Percentiles rank a stretch among this genome's conserved stretches.
These are phyloP conservation scores for Neurospora hispaniola DNA, from an alignment of 495 filamentous ascomycete species.

Conservation along the genomic window DNA sequence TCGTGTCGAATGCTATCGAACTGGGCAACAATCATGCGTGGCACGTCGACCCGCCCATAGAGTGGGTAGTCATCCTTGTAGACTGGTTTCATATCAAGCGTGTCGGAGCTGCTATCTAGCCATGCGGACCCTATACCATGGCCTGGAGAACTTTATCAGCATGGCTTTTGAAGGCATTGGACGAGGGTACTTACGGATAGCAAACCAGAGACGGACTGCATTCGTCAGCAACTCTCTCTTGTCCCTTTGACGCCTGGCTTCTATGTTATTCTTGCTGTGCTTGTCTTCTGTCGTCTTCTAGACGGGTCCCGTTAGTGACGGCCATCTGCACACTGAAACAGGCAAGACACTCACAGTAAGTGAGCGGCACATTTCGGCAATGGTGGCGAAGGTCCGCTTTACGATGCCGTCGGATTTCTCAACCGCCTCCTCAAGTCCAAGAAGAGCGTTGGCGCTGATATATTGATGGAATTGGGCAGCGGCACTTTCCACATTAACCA, in stretches of 20 bases:
- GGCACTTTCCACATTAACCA: slow-evolving; percentile 24
- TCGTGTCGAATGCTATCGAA: slow-evolving; percentile 34
- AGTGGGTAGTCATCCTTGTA: slow-evolving; percentile 12
- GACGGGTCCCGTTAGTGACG: background rate
- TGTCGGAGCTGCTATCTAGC: slow-evolving; percentile 21
- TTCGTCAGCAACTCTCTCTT: slow-evolving; percentile 19
- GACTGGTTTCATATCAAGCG: slow-evolving; percentile 20
- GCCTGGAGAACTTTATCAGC: slow-evolving; percentile 8
- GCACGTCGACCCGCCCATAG: slow-evolving; percentile 18
- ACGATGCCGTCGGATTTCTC: slow-evolving; percentile 8
- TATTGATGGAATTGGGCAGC: slow-evolving; percentile 23
- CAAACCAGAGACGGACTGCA: slow-evolving; percentile 31
- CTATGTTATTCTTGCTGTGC: background rate
- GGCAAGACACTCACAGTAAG: slow-evolving; percentile 8
- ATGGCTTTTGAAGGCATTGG: background rate
- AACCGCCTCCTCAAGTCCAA: slow-evolving; percentile 8
- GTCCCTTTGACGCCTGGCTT: background rate
- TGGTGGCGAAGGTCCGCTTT: slow-evolving; percentile 14
- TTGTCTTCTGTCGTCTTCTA: background rate
- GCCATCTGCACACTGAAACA: background rate
- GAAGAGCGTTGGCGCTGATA: slow-evolving; percentile 17
- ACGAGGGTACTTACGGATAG: slow-evolving; percentile 24
- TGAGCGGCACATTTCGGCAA: slow-evolving; percentile 7
- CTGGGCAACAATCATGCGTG: slow-evolving; percentile 39
- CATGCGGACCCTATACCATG: slow-evolving; percentile 26